These are phyloP conservation scores for Candida succiphila DNA, from an alignment of 805 yeast genomes.

Conservation along the genomic window DNA sequence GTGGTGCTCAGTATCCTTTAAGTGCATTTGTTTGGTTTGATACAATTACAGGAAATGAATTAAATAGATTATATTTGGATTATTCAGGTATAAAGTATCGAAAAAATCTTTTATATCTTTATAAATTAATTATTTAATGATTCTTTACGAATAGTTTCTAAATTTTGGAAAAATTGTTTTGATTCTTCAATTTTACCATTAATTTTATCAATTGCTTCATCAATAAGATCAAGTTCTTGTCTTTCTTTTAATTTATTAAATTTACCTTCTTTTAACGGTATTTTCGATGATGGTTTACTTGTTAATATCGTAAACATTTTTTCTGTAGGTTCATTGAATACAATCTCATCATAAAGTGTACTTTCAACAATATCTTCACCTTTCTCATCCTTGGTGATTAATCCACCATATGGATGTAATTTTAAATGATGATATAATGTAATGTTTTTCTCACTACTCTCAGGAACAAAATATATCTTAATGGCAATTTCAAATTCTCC, in stretches of 20 bases:
- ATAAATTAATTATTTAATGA: constrained; percentile 4
- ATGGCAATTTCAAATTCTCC: constrained; percentile 95
- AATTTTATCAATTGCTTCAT: constrained; percentile 23
- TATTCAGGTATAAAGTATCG: constrained; percentile 11
- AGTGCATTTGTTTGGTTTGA: constrained; percentile 19
- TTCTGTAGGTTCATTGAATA: constrained; percentile 94
- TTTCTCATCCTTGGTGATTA: constrained; percentile 1
- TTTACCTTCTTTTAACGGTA: constrained; percentile 22
- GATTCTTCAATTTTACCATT: constrained; percentile 13
- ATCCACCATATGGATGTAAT: constrained; percentile 70
- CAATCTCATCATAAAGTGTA: constrained; percentile 76
- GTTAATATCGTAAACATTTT: constrained; percentile 72
- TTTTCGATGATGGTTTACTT: constrained; percentile 46
- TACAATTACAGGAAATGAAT: constrained; percentile 10
- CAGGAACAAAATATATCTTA: constrained; percentile 78
- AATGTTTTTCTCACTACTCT: constrained; percentile 79
- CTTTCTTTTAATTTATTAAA: constrained; percentile 42
- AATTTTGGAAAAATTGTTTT: constrained; percentile 14
- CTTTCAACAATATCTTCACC: constrained; percentile 36
- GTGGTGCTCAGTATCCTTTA: constrained; percentile 25
- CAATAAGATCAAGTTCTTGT: constrained; percentile 53
- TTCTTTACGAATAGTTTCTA: constrained; percentile 21
- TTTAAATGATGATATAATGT: constrained; percentile 83
- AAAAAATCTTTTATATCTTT: constrained; percentile 5
- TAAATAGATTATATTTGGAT: constrained; percentile 13